These are phyloP conservation scores for Tolypocladium ophioglossoides DNA, from an alignment of 2,329 filamentous ascomycete species.

Conservation along the genomic window DNA sequence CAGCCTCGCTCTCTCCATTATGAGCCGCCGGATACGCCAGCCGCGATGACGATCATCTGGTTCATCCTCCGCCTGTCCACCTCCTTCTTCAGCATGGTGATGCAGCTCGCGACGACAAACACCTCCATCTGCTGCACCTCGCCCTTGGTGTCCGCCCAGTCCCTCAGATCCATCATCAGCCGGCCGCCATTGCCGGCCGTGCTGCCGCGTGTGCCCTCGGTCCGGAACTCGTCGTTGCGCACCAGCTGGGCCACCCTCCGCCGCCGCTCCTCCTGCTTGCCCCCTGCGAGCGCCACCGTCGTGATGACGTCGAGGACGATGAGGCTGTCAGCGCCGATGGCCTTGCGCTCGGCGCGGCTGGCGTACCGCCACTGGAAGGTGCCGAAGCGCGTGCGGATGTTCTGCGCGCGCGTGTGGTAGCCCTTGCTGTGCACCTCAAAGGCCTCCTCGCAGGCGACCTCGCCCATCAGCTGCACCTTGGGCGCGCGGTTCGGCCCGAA, in stretches of 20 bases:
- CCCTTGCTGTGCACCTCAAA: conserved; percentile 20
- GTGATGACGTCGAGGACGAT: conserved; percentile 42
- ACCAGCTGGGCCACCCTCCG: conserved; percentile 31
- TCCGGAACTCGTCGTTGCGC: conserved; percentile 27
- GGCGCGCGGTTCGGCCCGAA: conserved; percentile 45
- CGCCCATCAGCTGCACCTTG: conserved; percentile 21
- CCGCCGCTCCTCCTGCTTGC: conserved; percentile 18
- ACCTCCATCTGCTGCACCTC: conserved; percentile 30
- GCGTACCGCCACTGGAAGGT: conserved; percentile 47
- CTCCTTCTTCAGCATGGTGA: conserved; percentile 57
- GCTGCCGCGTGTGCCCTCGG: conserved; percentile 22
- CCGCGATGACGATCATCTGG: conserved; percentile 36
- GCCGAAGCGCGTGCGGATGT: conserved; percentile 36
- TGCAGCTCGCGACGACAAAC: conserved; percentile 43
- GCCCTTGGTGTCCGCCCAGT: conserved; percentile 22
- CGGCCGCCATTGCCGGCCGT: conserved; percentile 41
- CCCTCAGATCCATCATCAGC: conserved; percentile 30
- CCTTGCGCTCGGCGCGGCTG: conserved; percentile 32
- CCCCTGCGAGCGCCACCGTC: conserved; percentile 16
- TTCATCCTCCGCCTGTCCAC: conserved; percentile 43
- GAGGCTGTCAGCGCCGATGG: conserved; percentile 26
- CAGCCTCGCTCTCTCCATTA: neutral
- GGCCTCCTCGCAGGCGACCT: conserved; percentile 11
- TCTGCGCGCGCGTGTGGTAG: conserved; percentile 34
- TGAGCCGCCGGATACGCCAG: conserved; percentile 10